Evolutionary conservation across 2,329 filamentous ascomycete species (phyloP), one percentile per base, ranked within the genome.

Genomic region (Ophiostoma tasmaniense): DNA sequence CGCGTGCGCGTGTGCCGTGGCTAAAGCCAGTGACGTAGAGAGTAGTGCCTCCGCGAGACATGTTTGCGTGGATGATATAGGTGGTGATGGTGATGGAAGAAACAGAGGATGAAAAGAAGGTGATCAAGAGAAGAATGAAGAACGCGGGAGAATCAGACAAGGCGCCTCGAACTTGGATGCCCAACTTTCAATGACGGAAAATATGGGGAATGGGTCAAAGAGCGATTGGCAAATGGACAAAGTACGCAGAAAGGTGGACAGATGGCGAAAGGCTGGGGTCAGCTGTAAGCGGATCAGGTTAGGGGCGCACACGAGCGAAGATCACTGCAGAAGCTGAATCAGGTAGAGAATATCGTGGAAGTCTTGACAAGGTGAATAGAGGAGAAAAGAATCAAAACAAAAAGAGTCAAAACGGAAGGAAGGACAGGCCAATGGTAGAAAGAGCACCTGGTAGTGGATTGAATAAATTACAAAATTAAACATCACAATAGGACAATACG

Each of bases 21-120:
- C 94, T 96, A 82, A 99, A 99, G 87, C 95, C 95, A 78, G 93
- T 97, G 81, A 98, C 94, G 85, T 98, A 98, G 75, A 98, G 91
- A 70, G 94, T 98, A 71, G 91, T 96, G 76, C 92, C 90, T 80
- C 91, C 89, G 79, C 93, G 92, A 88, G 93, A 97, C 93, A 97
- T 97, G 78, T 55, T 33, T 64, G 62, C 62, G 64, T 14, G 22
- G 25, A 17, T 14, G 55, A 30, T 22, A 11, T 39, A 59, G 66
- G 30, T 64, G 68, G 22, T 55, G 55, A 7, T 64, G 55, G 25
- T 2, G 42, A 55, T 39, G 30, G 50, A 37, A 67, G 28, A 52
- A 11, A 65, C 22, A 33, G 50, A n/a, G n/a, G 61, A 66, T 35
- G 33, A 25, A 35, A 39, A 30, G 45, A 64, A 11, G 22, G 67